Base-by-base conservation (phyloP, 768 basidiomycete species). In the Lactarius tabidus region DNA sequence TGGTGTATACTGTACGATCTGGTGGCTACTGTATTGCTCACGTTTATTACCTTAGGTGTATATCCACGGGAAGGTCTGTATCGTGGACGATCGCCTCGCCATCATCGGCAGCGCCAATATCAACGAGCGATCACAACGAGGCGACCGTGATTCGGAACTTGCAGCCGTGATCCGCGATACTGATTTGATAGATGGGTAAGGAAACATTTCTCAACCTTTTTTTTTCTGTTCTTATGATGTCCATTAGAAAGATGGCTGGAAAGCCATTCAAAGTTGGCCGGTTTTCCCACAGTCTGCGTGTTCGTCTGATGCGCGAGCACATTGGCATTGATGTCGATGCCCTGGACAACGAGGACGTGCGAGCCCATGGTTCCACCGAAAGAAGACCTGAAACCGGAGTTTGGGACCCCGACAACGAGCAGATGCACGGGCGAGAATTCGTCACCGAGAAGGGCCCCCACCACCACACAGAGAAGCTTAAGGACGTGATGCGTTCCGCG, bases 31-130 rank as follows among this genome's bases (percentile, higher is more conserved):
- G 45, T 36, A 36, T 52, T 57, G 45, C 67, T 74, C 31, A 74
- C 33, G 26, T 45, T 41, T 17, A 51, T 41, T 17, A 51, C 59
- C 12, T 57, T 67, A 90, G 86, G 87, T 96, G 26, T 95, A 97
- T 76, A 92, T 96, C 67, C 94, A 96, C 73, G 90, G 83, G 53
- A 93, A 94, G 79, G 84, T 81, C 23, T 89, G 88, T 70, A 87
- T 98, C 61, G 95, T 98, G 6, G 97, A 99, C 74, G 96, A 99
- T 74, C 87, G 97, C 59, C 79, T 95, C 63, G 94, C 85, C 36
- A 94, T 97, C 72, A 97, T 97, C 68, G 94, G 94, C 18, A 95
- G 93, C 61, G 96, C 96, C 20, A 98, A 97, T 74, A 94, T 99
- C 79, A 98, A 99, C 73, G 97, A 99, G 74, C 86, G 97, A 41